Evolutionary conservation across 495 filamentous ascomycete species (phyloP).

Genomic region (Neurospora sp.): DNA sequence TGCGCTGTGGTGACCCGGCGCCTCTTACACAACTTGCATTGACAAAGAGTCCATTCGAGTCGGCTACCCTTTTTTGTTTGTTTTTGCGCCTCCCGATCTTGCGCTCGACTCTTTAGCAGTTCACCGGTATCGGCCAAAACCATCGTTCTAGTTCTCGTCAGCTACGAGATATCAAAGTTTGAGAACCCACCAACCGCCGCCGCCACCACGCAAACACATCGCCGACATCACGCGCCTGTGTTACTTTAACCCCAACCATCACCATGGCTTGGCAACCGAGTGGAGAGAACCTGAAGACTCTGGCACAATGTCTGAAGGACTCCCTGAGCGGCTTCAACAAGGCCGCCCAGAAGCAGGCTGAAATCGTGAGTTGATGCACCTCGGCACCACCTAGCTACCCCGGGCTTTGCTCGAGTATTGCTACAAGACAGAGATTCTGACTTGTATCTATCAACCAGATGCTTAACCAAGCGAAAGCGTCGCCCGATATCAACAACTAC

Average conservation of each 20-base stretch:
- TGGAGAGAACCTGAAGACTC: slow-evolving; percentile 73
- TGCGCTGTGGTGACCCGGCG: slow-evolving; percentile 1
- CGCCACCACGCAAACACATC: slow-evolving; percentile 1
- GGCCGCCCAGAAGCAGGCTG: slow-evolving; percentile 73
- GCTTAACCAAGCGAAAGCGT: slow-evolving; percentile 82
- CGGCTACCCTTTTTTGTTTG: not conserved
- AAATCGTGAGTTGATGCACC: slow-evolving; percentile 37
- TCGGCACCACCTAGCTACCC: not conserved
- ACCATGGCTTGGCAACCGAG: slow-evolving; percentile 90
- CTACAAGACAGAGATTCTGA: slow-evolving; percentile 11
- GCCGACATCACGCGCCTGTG: not conserved
- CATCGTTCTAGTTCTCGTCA: not conserved
- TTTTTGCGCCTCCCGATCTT: not conserved
- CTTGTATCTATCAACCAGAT: slow-evolving; percentile 47
- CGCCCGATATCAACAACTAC: slow-evolving; percentile 94
- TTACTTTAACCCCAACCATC: not conserved
- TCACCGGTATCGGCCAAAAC: not conserved
- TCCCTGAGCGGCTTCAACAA: slow-evolving; percentile 77
- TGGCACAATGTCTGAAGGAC: slow-evolving; percentile 81
- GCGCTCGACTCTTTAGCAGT: not conserved
- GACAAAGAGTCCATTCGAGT: not conserved
- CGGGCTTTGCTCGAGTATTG: slow-evolving; percentile 1
- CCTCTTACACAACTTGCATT: not conserved
- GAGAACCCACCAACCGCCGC: slow-evolving; percentile 1
- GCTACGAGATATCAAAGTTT: not conserved